These are phyloP conservation scores for Massariosphaeria phaeospora DNA, from an alignment of 495 filamentous ascomycete genomes.

Conservation along the genomic window DNA sequence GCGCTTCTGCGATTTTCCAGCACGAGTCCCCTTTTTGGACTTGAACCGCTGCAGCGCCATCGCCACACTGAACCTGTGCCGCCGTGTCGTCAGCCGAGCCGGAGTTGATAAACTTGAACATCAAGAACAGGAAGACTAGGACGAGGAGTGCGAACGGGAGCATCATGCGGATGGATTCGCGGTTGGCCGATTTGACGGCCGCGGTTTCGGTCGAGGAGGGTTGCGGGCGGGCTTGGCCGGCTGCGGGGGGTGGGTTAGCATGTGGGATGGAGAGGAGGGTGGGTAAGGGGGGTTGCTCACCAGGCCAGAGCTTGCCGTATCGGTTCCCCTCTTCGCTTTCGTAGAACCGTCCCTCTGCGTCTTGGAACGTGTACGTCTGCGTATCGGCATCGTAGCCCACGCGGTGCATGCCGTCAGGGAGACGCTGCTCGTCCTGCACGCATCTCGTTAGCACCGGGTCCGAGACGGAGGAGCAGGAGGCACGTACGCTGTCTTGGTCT, in stretches of 20 bases:
- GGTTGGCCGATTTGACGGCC: conserved; percentile 10
- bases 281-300: neutral
- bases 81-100: conserved; percentile 5
- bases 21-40: conserved; percentile 26
- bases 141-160: conserved; percentile 33
- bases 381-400: conserved; percentile 53
- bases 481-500: conserved; percentile 22
- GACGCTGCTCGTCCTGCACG: conserved; percentile 47
- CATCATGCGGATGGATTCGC: conserved; percentile 24
- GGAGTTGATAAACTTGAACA: conserved; percentile 19
- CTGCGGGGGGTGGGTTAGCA: neutral
- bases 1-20: conserved; percentile 19
- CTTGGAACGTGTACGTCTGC: conserved; percentile 48
- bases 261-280: neutral
- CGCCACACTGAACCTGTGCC: conserved; percentile 16
- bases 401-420: conserved; percentile 50
- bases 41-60: conserved; percentile 12
- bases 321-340: conserved; percentile 44
- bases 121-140: conserved; percentile 27
- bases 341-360: conserved; percentile 39
- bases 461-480: neutral
- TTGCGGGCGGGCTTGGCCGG: conserved; percentile 8
- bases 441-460: neutral
- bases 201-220: conserved; percentile 5
- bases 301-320: conserved; percentile 43